Evolutionary conservation across 805 yeast genomes (phyloP), one percentile per base, ranked within the genome.

Genomic region (Saccharomyces jurei): DNA sequence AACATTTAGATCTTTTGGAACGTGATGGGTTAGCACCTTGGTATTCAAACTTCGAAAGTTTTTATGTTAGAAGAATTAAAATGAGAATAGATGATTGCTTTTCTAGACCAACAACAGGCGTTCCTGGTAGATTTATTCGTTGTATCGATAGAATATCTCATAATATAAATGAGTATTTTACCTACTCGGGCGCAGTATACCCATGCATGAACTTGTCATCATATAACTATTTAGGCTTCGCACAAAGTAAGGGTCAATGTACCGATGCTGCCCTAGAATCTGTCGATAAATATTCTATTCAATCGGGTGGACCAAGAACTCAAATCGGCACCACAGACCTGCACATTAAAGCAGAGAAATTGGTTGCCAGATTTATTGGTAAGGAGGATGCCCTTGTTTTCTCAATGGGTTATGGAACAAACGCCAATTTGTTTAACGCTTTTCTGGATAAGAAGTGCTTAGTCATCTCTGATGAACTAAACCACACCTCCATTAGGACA

Each of bases 341-440:
- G 61, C 96, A 87, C 66, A 61, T 71, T 41, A 78, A 81, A 57
- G 85, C 96, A 54, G 99, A 94, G 73, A 71, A 68, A 56, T 78
- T 84, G 41, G 77, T 90, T 56, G 96, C 99, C 28, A 77, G 82
- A 26, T 94, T 92, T 69, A 82, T 92, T 27, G 97, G 97, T 27
- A 89, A 89, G 68, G 96, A 91, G 58, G 96, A 87, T 60, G 81
- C 96, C 3, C 74, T 90, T 66, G 72, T 94, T 28, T 87, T 89
- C 61, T 86, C 95, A 46, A 94, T 89, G 87, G 99, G 99, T 54
- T 94, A 89, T 69, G 94, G 96, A 62, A 94, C 99, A 4, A 94
- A 94, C 69, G 96, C 96, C 21, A 83, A 86, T 63, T 76, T 94
- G 53, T 92, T 94, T 68, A 77, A 89, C 29, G 81, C 96, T 2